These are phyloP conservation scores for Colletotrichum tofieldiae DNA, from an alignment of 2,329 filamentous ascomycete species.

Conservation along the genomic window DNA sequence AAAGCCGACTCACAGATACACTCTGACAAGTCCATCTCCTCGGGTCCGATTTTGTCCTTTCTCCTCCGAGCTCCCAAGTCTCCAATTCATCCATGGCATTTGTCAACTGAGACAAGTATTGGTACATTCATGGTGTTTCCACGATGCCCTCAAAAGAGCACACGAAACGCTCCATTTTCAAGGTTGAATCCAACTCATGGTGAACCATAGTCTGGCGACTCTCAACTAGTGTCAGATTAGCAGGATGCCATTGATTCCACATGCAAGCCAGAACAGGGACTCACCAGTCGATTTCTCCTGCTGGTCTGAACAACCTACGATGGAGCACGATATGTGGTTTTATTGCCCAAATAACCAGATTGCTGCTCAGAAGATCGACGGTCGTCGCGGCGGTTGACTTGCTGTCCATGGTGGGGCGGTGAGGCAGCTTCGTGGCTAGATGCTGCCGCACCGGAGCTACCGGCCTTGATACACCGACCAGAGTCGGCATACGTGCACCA, in stretches of 20 bases:
- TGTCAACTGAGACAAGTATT: background rate
- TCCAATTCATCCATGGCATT: background rate
- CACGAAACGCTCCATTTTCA: too few relatives aligned
- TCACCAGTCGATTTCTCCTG: background rate
- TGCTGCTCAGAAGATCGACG: background rate
- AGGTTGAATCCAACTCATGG: background rate
- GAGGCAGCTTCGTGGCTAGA: background rate
- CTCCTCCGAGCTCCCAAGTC: background rate
- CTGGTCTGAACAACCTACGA: background rate
- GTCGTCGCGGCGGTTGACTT: background rate
- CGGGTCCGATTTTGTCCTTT: background rate
- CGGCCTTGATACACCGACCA: slow-evolving; percentile 25
- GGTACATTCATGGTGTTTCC: too few relatives aligned
- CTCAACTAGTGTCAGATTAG: background rate
- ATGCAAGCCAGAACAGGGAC: background rate
- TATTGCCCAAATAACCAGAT: background rate
- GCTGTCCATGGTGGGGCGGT: background rate
- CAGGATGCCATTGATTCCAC: background rate
- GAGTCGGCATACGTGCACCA: slow-evolving; percentile 28
- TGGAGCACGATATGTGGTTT: too few relatives aligned
- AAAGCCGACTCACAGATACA: background rate
- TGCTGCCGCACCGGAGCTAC: background rate
- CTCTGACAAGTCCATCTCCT: background rate
- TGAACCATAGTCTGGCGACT: background rate
- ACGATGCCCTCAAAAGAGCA: background rate